Conservation (phyloP, 495 filamentous ascomycete genomes). For the Penicillium samsonianum region DNA sequence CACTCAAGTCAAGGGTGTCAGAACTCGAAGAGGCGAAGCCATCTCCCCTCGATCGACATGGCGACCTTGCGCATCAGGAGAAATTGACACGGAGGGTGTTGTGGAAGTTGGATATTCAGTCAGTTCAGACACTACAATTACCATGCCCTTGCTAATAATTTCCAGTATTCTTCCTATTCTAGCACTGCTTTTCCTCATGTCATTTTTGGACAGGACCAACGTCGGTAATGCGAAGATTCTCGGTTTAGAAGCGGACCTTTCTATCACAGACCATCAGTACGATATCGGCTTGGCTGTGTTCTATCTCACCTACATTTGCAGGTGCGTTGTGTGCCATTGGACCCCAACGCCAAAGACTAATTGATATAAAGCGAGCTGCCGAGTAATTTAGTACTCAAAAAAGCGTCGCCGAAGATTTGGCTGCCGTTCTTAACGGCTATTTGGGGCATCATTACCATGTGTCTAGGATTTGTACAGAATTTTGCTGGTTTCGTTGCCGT, state of each 20-base stretch:
- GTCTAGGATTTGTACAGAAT: conserved; percentile 50
- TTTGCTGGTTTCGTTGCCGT: conserved; percentile 56
- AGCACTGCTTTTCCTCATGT: conserved; percentile 54
- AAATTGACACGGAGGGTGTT: conserved; percentile 44
- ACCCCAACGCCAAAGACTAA: neutral
- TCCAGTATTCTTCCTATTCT: conserved; percentile 62
- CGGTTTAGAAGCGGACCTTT: conserved; percentile 55
- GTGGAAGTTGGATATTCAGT: conserved; percentile 58
- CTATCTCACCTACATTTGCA: conserved; percentile 67
- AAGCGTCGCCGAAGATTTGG: conserved; percentile 59
- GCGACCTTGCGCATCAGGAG: conserved; percentile 21
- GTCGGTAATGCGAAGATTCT: conserved; percentile 67
- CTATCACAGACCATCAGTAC: conserved; percentile 64
- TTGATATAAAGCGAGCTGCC: conserved; percentile 37
- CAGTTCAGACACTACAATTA: neutral
- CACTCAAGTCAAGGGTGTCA: conserved; percentile 13
- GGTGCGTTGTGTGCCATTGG: conserved; percentile 23
- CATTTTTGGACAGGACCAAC: conserved; percentile 57
- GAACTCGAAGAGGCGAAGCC: conserved; percentile 24
- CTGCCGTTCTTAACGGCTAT: conserved; percentile 65
- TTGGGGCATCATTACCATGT: conserved; percentile 61
- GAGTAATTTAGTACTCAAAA: conserved; percentile 47
- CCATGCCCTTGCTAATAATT: too few species aligned
- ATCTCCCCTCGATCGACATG: conserved; percentile 16
- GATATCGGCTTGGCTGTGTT: conserved; percentile 58